A percentile compares a stretch with the other conserved stretches of the same genome.
Conservation (phyloP, 2,329 filamentous ascomycete genomes). For the Xylaria arbuscula region DNA sequence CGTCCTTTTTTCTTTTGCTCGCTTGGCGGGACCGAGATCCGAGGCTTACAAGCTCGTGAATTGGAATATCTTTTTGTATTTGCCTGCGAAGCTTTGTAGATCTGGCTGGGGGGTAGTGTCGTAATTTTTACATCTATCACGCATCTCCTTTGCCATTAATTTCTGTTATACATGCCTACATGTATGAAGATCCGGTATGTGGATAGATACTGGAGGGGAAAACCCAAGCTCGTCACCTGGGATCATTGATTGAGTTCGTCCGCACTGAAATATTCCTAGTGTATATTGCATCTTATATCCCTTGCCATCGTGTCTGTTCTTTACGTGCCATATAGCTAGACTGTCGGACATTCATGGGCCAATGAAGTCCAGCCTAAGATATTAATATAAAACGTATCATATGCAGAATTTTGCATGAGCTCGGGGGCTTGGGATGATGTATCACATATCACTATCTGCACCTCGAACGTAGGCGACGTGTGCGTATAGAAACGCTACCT, state of each 20-base stretch:
- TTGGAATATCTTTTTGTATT: neutral
- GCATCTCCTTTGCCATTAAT: neutral
- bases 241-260: neutral
- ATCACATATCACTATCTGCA: neutral
- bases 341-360: too few relatives aligned
- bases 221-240: neutral
- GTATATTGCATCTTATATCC: neutral
- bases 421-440: conserved; percentile 2
- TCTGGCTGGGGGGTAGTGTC: neutral
- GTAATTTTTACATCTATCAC: neutral
- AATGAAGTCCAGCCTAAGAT: neutral
- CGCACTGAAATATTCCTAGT: neutral
- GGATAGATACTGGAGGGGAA: neutral
- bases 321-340: neutral
- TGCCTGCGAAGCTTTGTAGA: neutral
- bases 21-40: neutral
- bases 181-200: neutral
- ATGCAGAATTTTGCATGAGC: conserved; percentile 15
- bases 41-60: neutral
- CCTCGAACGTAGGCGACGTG: neutral
- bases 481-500: neutral
- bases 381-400: neutral
- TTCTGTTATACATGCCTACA: too few relatives aligned
- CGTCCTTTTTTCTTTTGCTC: neutral
- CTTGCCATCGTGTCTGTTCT: neutral